phyloP scores from a whole-genome alignment of 176 grass and related monocot species.

The Rhynchospora pubera region DNA sequence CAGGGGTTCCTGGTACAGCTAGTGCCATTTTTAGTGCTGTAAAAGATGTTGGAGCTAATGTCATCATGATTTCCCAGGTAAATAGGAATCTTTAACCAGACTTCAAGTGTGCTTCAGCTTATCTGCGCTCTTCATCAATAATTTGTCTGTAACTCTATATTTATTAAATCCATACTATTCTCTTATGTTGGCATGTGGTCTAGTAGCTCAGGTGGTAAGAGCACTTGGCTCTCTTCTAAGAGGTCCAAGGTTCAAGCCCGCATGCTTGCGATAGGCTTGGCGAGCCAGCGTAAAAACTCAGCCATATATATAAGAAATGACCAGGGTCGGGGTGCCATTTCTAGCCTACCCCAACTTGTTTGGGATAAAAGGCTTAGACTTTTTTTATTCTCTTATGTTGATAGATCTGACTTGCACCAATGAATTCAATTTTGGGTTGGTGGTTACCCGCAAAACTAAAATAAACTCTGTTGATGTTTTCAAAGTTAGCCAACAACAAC shows the following conservation, averaged over 20 bases:
- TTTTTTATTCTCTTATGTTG: no score
- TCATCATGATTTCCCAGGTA: conserved; percentile 99
- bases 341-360: no score
- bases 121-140: conserved; percentile 32
- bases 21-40: conserved; percentile 79
- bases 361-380: no score
- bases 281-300: no score
- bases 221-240: no score
- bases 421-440: neutral
- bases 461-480: neutral
- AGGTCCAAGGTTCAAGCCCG: no score
- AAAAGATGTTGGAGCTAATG: conserved; percentile 96
- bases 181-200: no score
- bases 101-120: neutral
- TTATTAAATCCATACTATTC: neutral
- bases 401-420: neutral
- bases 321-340: no score
- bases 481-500: neutral
- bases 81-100: conserved; percentile 12
- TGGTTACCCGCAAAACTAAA: neutral
- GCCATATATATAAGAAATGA: no score
- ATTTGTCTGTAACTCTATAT: conserved; percentile 23
- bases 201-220: no score
- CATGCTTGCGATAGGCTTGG: no score
- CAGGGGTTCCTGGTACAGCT: conserved; percentile 93